Conservation (phyloP, 2,329 filamentous ascomycete species). For the Trichophyton rubrum region DNA sequence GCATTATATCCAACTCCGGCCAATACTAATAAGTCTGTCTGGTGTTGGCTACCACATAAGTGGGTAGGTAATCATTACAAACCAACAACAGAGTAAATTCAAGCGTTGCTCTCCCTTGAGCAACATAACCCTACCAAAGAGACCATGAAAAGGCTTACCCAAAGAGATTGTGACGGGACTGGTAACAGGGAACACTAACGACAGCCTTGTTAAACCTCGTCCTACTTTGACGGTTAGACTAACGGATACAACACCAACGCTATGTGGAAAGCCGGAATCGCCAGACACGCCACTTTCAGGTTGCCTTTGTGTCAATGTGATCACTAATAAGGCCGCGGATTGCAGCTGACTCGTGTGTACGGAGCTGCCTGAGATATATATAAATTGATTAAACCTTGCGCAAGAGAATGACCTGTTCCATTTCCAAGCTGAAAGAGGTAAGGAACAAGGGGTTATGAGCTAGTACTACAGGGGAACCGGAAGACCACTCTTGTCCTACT, state of each 20-base stretch:
- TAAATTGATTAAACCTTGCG: background rate
- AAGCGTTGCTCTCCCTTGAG: background rate
- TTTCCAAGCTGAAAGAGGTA: background rate
- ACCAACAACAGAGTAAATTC: background rate
- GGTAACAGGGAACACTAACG: background rate
- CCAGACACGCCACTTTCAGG: background rate
- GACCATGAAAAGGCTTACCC: background rate
- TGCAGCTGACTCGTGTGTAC: background rate
- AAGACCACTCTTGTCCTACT: background rate
- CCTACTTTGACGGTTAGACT: background rate
- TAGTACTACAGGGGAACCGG: background rate
- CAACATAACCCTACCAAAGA: background rate
- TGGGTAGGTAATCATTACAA: background rate
- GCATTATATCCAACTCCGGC: no score
- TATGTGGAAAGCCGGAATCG: background rate
- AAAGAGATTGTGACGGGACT: background rate
- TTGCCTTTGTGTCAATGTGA: background rate
- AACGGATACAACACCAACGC: background rate
- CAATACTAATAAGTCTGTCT: background rate
- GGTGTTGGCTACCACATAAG: background rate
- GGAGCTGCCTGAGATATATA: background rate
- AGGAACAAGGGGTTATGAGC: background rate
- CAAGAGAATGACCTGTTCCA: background rate
- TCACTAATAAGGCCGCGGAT: background rate
- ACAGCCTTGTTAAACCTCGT: background rate